Percentiles rank a stretch among this genome's conserved stretches.
These are phyloP conservation scores for Mortierella hygrophila DNA, from an alignment of 192 early-diverging fungal genomes.

Conservation along the genomic window DNA sequence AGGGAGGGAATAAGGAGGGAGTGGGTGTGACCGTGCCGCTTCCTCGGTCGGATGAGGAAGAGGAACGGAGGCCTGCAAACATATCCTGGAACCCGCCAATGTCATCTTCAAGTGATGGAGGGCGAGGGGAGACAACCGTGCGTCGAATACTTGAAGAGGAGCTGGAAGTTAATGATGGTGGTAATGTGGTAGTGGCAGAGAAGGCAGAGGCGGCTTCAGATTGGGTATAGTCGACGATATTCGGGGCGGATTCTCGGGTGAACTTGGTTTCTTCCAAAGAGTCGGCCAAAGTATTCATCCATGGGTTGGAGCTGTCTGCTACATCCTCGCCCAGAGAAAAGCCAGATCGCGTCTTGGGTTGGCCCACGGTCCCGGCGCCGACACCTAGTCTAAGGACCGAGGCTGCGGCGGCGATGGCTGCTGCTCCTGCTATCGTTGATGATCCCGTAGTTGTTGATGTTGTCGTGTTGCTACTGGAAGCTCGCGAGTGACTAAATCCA, in stretches of 20 bases:
- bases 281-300: slow-evolving; percentile 41
- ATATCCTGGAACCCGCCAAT: slow-evolving; percentile 41
- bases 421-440: not conserved
- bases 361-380: slow-evolving; percentile 10
- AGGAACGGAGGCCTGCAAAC: slow-evolving; percentile 13
- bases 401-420: not conserved
- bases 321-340: slow-evolving; percentile 54
- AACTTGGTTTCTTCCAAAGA: slow-evolving; percentile 30
- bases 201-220: slow-evolving; percentile 8
- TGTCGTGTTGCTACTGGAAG: not conserved
- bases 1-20: not conserved
- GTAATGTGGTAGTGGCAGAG: not conserved
- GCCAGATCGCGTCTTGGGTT: slow-evolving; percentile 19
- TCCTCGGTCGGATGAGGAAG: slow-evolving; percentile 1
- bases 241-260: not conserved
- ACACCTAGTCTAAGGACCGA: slow-evolving; percentile 1
- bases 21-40: not conserved
- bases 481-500: slow-evolving; percentile 1
- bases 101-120: slow-evolving; percentile 31
- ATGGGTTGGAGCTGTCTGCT: slow-evolving; percentile 41
- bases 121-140: not conserved
- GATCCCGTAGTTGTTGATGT: not conserved
- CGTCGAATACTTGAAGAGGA: no score
- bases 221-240: slow-evolving; percentile 33
- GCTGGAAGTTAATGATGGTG: not conserved